phyloP scores from a whole-genome alignment of 176 grass and related monocot genomes.

The Lolium rigidum region DNA sequence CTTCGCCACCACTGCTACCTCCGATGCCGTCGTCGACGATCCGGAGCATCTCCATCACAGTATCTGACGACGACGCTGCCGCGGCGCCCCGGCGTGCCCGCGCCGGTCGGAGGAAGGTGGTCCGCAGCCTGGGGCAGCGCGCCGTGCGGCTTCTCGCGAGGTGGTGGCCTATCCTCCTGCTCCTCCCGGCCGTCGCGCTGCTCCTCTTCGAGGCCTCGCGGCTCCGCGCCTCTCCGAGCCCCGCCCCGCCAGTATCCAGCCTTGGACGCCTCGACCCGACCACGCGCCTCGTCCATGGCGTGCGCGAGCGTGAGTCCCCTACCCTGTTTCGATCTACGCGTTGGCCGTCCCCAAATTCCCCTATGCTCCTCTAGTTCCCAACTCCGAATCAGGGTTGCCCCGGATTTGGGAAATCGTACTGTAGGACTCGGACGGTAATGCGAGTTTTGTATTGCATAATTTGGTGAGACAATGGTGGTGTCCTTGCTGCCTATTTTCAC shows the following conservation, averaged over 20 bases:
- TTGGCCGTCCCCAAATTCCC: conserved; percentile 6
- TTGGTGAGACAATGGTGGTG: not conserved
- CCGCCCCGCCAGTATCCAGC: conserved; percentile 36
- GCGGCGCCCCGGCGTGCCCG: conserved; percentile 35
- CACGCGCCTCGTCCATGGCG: conserved; percentile 72
- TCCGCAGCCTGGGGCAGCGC: conserved; percentile 37
- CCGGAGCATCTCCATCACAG: conserved; percentile 82
- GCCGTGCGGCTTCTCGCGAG: conserved; percentile 37
- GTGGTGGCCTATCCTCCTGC: conserved; percentile 69
- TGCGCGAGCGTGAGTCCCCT: conserved; percentile 71
- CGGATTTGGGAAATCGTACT: not conserved
- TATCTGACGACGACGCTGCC: conserved; percentile 78
- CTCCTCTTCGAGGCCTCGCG: conserved; percentile 72
- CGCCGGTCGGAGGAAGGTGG: conserved; percentile 39
- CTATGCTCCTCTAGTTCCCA: not conserved
- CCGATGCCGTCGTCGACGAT: conserved; percentile 67
- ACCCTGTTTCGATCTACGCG: conserved; percentile 42
- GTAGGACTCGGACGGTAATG: not conserved
- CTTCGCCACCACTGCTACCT: conserved; percentile 34
- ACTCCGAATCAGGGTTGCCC: not conserved
- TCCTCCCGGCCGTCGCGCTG: conserved; percentile 66
- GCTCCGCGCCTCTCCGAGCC: conserved; percentile 38
- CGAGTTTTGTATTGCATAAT: not conserved
- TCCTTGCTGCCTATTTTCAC: conserved; percentile 7
- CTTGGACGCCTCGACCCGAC: conserved; percentile 71